These are phyloP conservation scores for Aspergillus tamarii DNA, from an alignment of 2,329 filamentous ascomycete genomes.

Conservation along the genomic window DNA sequence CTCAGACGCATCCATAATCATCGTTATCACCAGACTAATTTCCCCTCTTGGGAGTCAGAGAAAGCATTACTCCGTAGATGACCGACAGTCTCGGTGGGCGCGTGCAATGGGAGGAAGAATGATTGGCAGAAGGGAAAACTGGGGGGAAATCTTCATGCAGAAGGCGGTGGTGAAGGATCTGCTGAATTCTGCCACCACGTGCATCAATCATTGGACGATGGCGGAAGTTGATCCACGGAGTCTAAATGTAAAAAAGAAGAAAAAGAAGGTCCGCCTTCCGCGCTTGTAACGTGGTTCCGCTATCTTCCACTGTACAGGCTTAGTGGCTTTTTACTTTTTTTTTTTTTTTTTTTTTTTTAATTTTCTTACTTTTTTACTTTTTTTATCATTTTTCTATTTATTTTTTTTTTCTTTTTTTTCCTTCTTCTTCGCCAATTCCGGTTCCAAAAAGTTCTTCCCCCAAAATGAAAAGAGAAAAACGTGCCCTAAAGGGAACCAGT, in stretches of 20 bases:
- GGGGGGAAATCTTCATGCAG: conserved; percentile 8
- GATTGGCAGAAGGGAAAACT: conserved; percentile 16
- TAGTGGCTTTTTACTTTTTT: neutral
- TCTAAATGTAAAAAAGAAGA: too few relatives aligned
- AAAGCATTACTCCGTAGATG: too few relatives aligned
- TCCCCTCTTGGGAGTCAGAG: neutral
- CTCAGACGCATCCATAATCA: neutral
- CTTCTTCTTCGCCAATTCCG: too few relatives aligned
- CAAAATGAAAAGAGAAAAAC: too few relatives aligned
- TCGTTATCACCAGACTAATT: neutral
- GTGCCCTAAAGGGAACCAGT: neutral
- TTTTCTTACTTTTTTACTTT: neutral
- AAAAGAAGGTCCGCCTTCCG: conserved; percentile 12
- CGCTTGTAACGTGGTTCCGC: conserved; percentile 4
- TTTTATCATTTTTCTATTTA: neutral
- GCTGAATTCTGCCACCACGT: conserved; percentile 36
- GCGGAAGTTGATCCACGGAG: conserved; percentile 8
- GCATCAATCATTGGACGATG: conserved; percentile 33
- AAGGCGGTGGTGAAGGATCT: conserved; percentile 24
- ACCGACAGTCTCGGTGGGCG: too few relatives aligned
- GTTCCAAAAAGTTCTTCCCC: too few relatives aligned
- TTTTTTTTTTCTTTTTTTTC: too few relatives aligned
- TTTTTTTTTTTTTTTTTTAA: neutral
- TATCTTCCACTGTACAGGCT: conserved; percentile 9
- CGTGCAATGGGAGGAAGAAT: neutral